Conservation (phyloP, 176 grass and related monocot genomes). For the Rhynchospora tenuis region DNA sequence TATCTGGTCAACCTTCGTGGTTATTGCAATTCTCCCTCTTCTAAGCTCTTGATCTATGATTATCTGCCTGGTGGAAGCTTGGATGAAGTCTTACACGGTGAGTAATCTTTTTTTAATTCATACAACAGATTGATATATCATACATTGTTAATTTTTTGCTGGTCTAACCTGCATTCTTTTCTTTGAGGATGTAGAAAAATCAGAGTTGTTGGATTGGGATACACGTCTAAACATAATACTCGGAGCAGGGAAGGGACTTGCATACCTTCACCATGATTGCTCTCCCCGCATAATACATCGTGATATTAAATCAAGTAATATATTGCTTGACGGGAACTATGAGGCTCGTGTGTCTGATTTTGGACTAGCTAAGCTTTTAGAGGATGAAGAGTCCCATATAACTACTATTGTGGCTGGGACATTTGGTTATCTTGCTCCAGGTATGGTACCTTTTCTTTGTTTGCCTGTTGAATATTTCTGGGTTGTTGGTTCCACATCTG, state of each 20-base stretch:
- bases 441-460: slow-evolving; percentile 30
- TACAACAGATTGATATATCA: neutral
- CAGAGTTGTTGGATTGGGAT: slow-evolving; percentile 87
- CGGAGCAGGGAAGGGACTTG: slow-evolving; percentile 92
- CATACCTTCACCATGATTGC: slow-evolving; percentile 94
- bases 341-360: slow-evolving; percentile 97
- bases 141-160: neutral
- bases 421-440: slow-evolving; percentile 99
- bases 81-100: slow-evolving; percentile 91
- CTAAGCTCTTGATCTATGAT: slow-evolving; percentile 96
- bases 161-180: neutral
- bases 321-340: slow-evolving; percentile 89
- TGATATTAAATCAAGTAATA: slow-evolving; percentile 98
- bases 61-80: slow-evolving; percentile 93
- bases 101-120: slow-evolving; percentile 18
- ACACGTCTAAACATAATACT: slow-evolving; percentile 88
- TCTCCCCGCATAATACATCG: slow-evolving; percentile 98
- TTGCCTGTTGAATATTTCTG: neutral
- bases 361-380: slow-evolving; percentile 90
- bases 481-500: neutral
- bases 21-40: slow-evolving; percentile 95
- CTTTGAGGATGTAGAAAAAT: slow-evolving; percentile 62
- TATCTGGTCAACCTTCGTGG: slow-evolving; percentile 97
- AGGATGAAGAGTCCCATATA: slow-evolving; percentile 97
- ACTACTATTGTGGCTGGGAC: slow-evolving; percentile 99